These are phyloP conservation scores for Blastocladiella emersonii DNA, from an alignment of 371 early-diverging fungal species.

Conservation along the genomic window DNA sequence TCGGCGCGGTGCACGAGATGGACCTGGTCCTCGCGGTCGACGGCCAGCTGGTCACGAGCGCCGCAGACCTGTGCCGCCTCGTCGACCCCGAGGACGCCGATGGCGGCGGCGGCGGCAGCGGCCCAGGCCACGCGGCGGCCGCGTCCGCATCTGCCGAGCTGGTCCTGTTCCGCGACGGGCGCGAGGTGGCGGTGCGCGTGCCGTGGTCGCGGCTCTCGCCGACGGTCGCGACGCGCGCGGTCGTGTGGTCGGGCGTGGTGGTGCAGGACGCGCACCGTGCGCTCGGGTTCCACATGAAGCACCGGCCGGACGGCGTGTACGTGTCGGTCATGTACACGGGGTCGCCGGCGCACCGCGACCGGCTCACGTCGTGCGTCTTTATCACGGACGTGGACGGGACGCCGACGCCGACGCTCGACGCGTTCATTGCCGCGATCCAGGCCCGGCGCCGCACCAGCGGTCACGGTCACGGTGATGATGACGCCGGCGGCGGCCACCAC, in stretches of 20 bases:
- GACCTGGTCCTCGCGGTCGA: conserved; percentile 10
- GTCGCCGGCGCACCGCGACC: conserved; percentile 11
- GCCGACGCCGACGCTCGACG: too few relatives aligned
- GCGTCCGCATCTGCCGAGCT: too few relatives aligned
- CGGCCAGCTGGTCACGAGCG: conserved; percentile 3
- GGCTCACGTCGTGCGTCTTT: conserved; percentile 15
- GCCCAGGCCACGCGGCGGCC: too few relatives aligned
- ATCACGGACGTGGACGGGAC: conserved; percentile 16
- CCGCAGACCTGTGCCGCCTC: conserved; percentile 2
- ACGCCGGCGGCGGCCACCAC: too few relatives aligned
- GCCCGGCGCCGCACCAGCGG: too few relatives aligned
- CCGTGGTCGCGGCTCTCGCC: conserved; percentile 2
- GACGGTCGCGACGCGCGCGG: neutral
- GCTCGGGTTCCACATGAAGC: conserved; percentile 7
- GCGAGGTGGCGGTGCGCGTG: conserved; percentile 2
- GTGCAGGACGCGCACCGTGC: conserved; percentile 10
- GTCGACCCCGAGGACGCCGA: neutral
- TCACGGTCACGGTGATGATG: too few relatives aligned
- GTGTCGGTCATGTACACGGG: conserved; percentile 11
- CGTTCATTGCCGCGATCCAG: too few relatives aligned
- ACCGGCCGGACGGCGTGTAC: conserved; percentile 10
- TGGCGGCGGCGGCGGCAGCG: neutral
- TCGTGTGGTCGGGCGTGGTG: conserved; percentile 11
- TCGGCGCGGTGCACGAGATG: conserved; percentile 4
- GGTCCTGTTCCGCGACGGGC: conserved; percentile 8